Base-by-base conservation (phyloP, 1,284 basidiomycete species). In the Schizopora paradoxa region DNA sequence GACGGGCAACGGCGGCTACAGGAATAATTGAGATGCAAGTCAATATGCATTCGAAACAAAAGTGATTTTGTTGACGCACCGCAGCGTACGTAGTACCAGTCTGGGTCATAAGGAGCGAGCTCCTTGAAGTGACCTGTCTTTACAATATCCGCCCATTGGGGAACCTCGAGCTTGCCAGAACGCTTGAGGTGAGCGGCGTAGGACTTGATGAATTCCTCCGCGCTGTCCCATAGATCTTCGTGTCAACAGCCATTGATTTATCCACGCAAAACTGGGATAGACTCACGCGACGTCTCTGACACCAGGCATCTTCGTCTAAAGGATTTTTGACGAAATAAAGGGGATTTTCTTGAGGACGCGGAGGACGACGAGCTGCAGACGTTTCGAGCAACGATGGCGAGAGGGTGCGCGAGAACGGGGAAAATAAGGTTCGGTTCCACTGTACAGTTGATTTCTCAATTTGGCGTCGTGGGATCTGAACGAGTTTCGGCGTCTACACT, bases 51-150 rank as follows among this genome's bases (percentile, higher is more conserved):
- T 41, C 35, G 43, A 32, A 42, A 41, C 45, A 6, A 37, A 52
- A 31, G 26, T 39, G 42, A 29, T 8, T 35, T 3, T 16, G 37
- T 40, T 33, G 23, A 69, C 82, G 62, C 63, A 94, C 93, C 93
- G 70, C 94, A 90, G 61, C 95, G 92, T 65, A 96, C 79, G 75
- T 99, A 99, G 82, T 85, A 99, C 95, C 95, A 99, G 72, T 99
- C 96, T 43, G 91, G 90, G 72, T 99, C 93, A 74, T 98, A 98
- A 49, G 95, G 95, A 45, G 94, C 94, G 56, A 95, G 91, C 76
- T 99, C 95, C 76, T 98, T 99, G 81, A 79, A 95, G 54, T 88
- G 73, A 65, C 92, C 96, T 51, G 95, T 99, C 80, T 99, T 99
- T 69, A 99, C 95, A 61, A 97, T 79, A 72, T 99, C 95, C 53